phyloP scores from a whole-genome alignment of 805 yeast species.

The Deakozyma indianensis region DNA sequence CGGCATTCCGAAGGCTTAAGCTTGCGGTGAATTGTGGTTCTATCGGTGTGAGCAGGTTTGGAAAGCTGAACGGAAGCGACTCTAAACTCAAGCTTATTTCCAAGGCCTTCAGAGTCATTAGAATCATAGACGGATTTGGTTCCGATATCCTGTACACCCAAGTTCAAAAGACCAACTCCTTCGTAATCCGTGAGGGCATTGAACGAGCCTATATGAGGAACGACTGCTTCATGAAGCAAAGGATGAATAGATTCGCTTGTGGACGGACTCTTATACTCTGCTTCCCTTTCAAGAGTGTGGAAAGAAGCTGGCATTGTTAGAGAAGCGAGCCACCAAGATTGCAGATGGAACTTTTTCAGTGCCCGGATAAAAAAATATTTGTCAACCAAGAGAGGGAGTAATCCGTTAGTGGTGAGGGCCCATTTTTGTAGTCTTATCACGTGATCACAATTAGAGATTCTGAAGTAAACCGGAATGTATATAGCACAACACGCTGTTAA shows the following conservation, averaged over 20 bases:
- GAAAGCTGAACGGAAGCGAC: conserved; percentile 83
- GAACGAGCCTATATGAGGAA: conserved; percentile 92
- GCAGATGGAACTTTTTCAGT: background rate
- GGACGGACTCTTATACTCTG: conserved; percentile 78
- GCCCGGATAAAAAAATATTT: background rate
- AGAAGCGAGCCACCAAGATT: background rate
- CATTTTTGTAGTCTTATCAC: no score
- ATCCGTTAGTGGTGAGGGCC: background rate
- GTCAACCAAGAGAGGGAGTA: background rate
- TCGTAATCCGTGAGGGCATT: conserved; percentile 87
- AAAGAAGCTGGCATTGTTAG: conserved; percentile 33
- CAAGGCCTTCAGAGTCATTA: conserved; percentile 48
- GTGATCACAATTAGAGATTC: no score
- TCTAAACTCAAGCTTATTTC: conserved; percentile 71
- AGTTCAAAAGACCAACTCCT: conserved; percentile 69
- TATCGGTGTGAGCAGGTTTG: conserved; percentile 77
- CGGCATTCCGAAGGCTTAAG: conserved; percentile 79
- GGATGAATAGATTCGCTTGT: conserved; percentile 75
- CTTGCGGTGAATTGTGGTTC: conserved; percentile 60
- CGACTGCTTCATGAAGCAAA: conserved; percentile 72
- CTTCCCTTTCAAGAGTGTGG: conserved; percentile 77
- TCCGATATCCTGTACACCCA: conserved; percentile 84
- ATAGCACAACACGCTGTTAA: no score
- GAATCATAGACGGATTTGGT: conserved; percentile 74
- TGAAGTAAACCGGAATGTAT: no score